Percentiles rank a stretch among this genome's conserved stretches.
These are phyloP conservation scores for Penicillium steckii DNA, from an alignment of 495 filamentous ascomycete genomes.

Conservation along the genomic window DNA sequence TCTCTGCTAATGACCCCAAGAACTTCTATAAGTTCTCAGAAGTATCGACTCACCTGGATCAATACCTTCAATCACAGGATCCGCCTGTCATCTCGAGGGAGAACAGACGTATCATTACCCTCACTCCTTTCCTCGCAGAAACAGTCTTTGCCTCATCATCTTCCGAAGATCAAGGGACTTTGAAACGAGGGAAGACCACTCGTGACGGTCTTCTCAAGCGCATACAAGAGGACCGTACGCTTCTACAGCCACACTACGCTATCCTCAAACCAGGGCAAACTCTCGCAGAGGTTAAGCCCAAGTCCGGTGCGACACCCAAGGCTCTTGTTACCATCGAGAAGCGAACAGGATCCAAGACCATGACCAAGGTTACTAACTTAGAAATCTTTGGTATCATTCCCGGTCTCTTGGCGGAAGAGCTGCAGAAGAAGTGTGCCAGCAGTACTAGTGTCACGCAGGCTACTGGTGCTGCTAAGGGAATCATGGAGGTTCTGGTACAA, in stretches of 20 bases:
- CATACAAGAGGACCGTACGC: conserved; percentile 48
- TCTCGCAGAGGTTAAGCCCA: conserved; percentile 56
- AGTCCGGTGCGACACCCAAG: conserved; percentile 60
- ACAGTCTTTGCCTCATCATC: conserved; percentile 53
- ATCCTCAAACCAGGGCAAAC: conserved; percentile 57
- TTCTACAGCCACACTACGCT: conserved; percentile 50
- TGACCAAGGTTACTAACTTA: conserved; percentile 62
- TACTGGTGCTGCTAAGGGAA: conserved; percentile 58
- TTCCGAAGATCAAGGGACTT: conserved; percentile 53
- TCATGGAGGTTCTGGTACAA: conserved; percentile 72
- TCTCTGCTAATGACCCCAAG: conserved; percentile 40
- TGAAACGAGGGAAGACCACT: conserved; percentile 58
- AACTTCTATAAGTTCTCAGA: conserved; percentile 54
- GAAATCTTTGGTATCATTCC: conserved; percentile 65
- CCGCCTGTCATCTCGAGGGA: conserved; percentile 53
- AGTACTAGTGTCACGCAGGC: conserved; percentile 65
- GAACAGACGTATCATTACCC: conserved; percentile 63
- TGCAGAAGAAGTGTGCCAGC: conserved; percentile 70
- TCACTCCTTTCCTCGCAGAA: conserved; percentile 64
- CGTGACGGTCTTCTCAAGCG: conserved; percentile 64
- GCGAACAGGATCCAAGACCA: conserved; percentile 65
- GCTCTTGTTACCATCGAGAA: conserved; percentile 60
- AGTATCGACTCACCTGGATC: conserved; percentile 38
- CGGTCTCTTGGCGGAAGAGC: conserved; percentile 61
- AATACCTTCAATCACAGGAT: conserved; percentile 51